These are phyloP conservation scores for Pleurotus ostreatus DNA, from an alignment of 768 basidiomycete genomes.

Conservation along the genomic window DNA sequence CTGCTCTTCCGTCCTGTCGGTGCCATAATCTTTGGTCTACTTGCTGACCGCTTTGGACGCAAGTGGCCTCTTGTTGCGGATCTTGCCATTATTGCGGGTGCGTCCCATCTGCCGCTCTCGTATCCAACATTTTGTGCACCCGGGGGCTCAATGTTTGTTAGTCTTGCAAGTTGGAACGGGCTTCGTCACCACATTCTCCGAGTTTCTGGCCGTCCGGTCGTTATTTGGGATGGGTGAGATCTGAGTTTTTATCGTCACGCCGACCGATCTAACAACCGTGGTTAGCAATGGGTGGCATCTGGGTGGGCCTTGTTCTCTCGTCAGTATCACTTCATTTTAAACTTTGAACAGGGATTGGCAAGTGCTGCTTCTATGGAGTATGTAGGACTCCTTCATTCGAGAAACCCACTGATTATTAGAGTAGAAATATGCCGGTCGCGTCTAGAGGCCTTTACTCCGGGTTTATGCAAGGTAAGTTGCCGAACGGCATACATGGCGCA, in stretches of 20 bases:
- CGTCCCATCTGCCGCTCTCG: neutral
- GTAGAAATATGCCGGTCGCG: conserved; percentile 12
- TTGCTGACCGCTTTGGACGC: conserved; percentile 26
- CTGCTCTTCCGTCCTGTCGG: conserved; percentile 64
- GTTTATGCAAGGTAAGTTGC: conserved; percentile 11
- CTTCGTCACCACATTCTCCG: conserved; percentile 50
- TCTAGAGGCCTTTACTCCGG: conserved; percentile 15
- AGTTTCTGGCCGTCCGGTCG: conserved; percentile 59
- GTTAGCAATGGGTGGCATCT: conserved; percentile 15
- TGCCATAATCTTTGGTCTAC: conserved; percentile 22
- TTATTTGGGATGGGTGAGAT: conserved; percentile 46
- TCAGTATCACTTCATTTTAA: too few relatives aligned
- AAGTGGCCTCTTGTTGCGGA: conserved; percentile 13
- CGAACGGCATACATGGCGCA: neutral
- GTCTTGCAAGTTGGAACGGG: conserved; percentile 54
- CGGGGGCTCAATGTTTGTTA: conserved; percentile 27
- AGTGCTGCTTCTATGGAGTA: conserved; percentile 17
- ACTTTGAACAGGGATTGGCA: conserved; percentile 10
- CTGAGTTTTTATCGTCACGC: neutral
- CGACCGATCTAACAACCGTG: neutral
- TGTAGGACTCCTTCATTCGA: neutral
- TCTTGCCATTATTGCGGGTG: conserved; percentile 11
- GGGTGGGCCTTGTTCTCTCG: conserved; percentile 2
- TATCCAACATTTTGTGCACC: neutral
- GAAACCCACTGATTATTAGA: too few relatives aligned